These are phyloP conservation scores for Esteya vermicola DNA, from an alignment of 2,329 filamentous ascomycete species.

Conservation along the genomic window DNA sequence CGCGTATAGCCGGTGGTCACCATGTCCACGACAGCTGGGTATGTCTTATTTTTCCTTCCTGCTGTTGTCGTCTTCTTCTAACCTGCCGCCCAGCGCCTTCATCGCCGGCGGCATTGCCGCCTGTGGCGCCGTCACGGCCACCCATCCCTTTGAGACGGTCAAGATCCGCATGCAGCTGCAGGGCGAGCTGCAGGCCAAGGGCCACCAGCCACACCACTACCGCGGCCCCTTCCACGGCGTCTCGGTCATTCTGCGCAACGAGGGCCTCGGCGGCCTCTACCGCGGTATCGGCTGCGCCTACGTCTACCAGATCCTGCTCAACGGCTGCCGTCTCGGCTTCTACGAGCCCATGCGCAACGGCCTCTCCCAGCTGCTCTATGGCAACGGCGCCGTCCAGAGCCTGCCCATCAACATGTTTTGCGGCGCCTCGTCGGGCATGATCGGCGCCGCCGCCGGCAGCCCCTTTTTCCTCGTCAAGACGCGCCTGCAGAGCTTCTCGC, in stretches of 20 bases:
- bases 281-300: slow-evolving; percentile 86
- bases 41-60: neutral
- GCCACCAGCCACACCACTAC: slow-evolving; percentile 77
- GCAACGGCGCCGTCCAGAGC: slow-evolving; percentile 62
- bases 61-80: neutral
- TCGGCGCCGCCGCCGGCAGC: slow-evolving; percentile 84
- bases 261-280: slow-evolving; percentile 74
- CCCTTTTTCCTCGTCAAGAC: slow-evolving; percentile 99
- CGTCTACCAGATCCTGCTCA: slow-evolving; percentile 89
- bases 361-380: slow-evolving; percentile 55
- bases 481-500: slow-evolving; percentile 82
- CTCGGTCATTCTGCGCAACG: slow-evolving; percentile 77
- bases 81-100: slow-evolving; percentile 53
- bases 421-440: slow-evolving; percentile 74
- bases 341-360: slow-evolving; percentile 83
- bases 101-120: slow-evolving; percentile 92
- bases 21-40: slow-evolving; percentile 12
- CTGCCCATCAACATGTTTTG: slow-evolving; percentile 88
- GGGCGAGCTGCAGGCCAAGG: slow-evolving; percentile 81
- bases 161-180: slow-evolving; percentile 98
- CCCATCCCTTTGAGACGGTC: slow-evolving; percentile 95
- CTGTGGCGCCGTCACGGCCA: slow-evolving; percentile 92
- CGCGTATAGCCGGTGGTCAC: neutral
- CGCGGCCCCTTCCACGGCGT: slow-evolving; percentile 84
- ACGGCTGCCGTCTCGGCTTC: slow-evolving; percentile 91